Base-by-base conservation (phyloP, 1,139 yeast species). In the Casaregolazyma suthepensis region DNA sequence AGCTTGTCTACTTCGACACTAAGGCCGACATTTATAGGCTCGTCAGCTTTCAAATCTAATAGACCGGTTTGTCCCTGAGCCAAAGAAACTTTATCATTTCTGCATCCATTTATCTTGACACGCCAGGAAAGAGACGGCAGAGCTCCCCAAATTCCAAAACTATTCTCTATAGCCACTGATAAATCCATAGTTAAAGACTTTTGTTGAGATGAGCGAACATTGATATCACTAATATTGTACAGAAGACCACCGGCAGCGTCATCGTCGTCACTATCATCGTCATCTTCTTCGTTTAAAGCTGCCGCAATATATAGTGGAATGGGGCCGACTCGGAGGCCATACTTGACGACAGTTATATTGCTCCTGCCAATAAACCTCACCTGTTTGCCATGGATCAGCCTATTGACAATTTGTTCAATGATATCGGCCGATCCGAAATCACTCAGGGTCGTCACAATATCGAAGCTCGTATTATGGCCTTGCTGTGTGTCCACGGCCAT, bases 351-450 rank as follows among this genome's bases (percentile, higher is more conserved):
- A 1, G 54, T 50, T 4, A 63, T 49, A n/a, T 51, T 46, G 3
- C 65, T 54, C 9, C 47, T 43, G 12, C 57, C 61, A 18, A 52
- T 44, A 48, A 63, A 63, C 10, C 53, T 56, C 20, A 64, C 52
- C 29, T 56, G 60, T 9, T 60, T 53, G n/a, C 55, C 54, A 18
- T 52, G 40, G 26, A 64, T 47, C 20, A 64, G 49, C 22, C 55
- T 54, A 22, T 59, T 48, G 2, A 60, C 61, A 9, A 64, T 58
- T 5, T 59, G 42, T 7, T 58, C 60, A 44, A 64, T 55, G 26
- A 62, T 51, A 18, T 54, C 46, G 1, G 64, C 56, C 46, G 57
- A 56, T 7, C 65, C 67, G 55, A 64, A 63, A 19, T 61, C 63
- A 19, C 58, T 59, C 45, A 64, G 49, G 19, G 54, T 55, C n/a